Evolutionary conservation across 208 protist species (phyloP).

Genomic region (Borovskyia barvae): DNA sequence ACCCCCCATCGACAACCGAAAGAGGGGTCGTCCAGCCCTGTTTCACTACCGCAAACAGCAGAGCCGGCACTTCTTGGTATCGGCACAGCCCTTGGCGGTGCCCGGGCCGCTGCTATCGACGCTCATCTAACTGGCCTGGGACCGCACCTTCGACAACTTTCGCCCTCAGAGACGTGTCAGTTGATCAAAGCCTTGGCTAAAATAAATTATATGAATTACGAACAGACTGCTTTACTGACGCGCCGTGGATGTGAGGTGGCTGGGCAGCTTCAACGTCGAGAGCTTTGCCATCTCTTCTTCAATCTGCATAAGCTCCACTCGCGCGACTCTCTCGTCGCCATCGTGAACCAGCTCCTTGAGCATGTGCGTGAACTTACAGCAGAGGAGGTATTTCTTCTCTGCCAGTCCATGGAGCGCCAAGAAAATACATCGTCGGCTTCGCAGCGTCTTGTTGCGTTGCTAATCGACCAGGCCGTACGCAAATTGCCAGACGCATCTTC

Average conservation of each 20-base stretch:
- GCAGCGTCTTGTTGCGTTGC: constrained; percentile 38
- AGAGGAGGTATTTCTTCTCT: constrained; percentile 54
- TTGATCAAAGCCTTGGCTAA: constrained; percentile 56
- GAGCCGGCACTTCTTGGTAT: too few relatives aligned
- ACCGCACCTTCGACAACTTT: constrained; percentile 53
- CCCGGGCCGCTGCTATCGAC: constrained; percentile 29
- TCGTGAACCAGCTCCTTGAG: constrained; percentile 62
- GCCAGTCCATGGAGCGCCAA: constrained; percentile 61
- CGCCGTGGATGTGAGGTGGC: constrained; percentile 79
- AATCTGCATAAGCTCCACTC: constrained; percentile 75
- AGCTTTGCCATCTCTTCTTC: constrained; percentile 67
- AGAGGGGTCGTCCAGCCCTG: too few relatives aligned
- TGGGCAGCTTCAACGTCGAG: constrained; percentile 27
- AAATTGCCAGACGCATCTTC: constrained; percentile 36
- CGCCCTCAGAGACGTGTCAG: constrained; percentile 30
- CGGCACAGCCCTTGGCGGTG: constrained; percentile 16
- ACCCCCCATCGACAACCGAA: too few relatives aligned
- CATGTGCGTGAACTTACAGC: constrained; percentile 36
- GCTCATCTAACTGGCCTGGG: constrained; percentile 48
- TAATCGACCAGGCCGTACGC: constrained; percentile 38
- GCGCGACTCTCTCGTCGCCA: constrained; percentile 71
- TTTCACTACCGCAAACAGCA: not conserved
- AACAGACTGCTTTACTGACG: constrained; percentile 56
- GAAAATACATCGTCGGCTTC: constrained; percentile 57
- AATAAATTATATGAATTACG: constrained; percentile 72